Percentiles rank a stretch among this genome's conserved stretches.
These are phyloP conservation scores for Cylindrodendrum hubeiense DNA, from an alignment of 2,329 filamentous ascomycete genomes.

Conservation along the genomic window DNA sequence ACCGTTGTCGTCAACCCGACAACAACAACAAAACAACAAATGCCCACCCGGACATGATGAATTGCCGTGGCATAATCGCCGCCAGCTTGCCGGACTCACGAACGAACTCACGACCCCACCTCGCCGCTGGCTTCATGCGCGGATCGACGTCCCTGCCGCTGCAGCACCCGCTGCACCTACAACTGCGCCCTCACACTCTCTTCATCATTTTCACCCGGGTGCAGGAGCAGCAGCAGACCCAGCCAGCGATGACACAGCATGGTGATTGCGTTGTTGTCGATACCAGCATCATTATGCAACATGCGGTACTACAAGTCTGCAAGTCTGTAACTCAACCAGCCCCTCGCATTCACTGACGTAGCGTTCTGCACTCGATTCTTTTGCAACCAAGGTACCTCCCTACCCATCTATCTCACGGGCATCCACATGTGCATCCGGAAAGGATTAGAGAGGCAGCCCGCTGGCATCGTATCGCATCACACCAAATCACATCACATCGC, in stretches of 20 bases:
- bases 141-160: constrained; percentile 38
- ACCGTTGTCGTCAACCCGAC: constrained; percentile 9
- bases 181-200: constrained; percentile 9
- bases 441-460: constrained; percentile 5
- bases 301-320: constrained; percentile 11
- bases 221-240: not conserved
- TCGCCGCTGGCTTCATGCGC: constrained; percentile 28
- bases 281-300: constrained; percentile 24
- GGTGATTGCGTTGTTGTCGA: not conserved
- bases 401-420: constrained; percentile 10
- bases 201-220: constrained; percentile 3
- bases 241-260: constrained; percentile 3
- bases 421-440: constrained; percentile 13
- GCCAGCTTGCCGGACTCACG: constrained; percentile 31
- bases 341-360: constrained; percentile 27
- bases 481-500: constrained; percentile 27
- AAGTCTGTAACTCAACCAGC: constrained; percentile 13
- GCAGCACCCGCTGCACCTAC: constrained; percentile 7
- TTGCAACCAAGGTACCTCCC: constrained; percentile 4
- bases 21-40: not conserved
- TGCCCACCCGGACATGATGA: not conserved
- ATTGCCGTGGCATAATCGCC: not conserved
- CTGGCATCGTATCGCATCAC: constrained; percentile 20
- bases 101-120: constrained; percentile 27
- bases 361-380: not conserved